Evolutionary conservation across 2,329 filamentous ascomycete species (phyloP).

Genomic region (Albifimbria verrucaria): DNA sequence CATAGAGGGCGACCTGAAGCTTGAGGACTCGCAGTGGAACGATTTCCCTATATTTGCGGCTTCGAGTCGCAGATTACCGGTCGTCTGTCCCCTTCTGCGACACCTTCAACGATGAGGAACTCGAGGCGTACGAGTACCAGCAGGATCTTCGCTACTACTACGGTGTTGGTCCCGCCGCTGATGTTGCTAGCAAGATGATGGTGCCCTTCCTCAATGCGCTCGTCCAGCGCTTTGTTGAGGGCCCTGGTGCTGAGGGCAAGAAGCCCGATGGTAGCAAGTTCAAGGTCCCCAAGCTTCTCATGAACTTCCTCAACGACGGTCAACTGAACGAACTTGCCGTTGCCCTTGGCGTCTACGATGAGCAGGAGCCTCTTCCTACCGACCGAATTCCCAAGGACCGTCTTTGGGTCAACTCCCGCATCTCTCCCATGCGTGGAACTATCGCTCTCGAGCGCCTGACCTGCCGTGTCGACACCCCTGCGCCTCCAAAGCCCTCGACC

Average conservation of each 20-base stretch:
- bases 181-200: slow-evolving; percentile 56
- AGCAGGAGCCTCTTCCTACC: slow-evolving; percentile 45
- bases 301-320: slow-evolving; percentile 63
- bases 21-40: slow-evolving; percentile 50
- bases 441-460: slow-evolving; percentile 61
- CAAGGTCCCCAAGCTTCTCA: slow-evolving; percentile 52
- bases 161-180: slow-evolving; percentile 54
- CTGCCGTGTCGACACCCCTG: slow-evolving; percentile 31
- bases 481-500: background rate
- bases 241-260: slow-evolving; percentile 46
- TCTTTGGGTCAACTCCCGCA: slow-evolving; percentile 52
- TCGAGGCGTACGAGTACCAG: slow-evolving; percentile 62
- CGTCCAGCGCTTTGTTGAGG: slow-evolving; percentile 48
- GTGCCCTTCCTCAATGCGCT: slow-evolving; percentile 56
- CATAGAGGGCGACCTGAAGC: slow-evolving; percentile 51
- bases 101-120: slow-evolving; percentile 59
- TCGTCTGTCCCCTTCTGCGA: slow-evolving; percentile 57
- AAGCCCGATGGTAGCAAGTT: slow-evolving; percentile 43
- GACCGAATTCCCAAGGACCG: slow-evolving; percentile 43
- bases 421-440: slow-evolving; percentile 62
- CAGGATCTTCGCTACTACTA: slow-evolving; percentile 70
- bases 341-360: slow-evolving; percentile 59
- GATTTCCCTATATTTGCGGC: slow-evolving; percentile 66
- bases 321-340: slow-evolving; percentile 61
- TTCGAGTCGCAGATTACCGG: slow-evolving; percentile 68